phyloP scores from a whole-genome alignment of 2,329 filamentous ascomycete genomes.

The Alternaria gaisen region DNA sequence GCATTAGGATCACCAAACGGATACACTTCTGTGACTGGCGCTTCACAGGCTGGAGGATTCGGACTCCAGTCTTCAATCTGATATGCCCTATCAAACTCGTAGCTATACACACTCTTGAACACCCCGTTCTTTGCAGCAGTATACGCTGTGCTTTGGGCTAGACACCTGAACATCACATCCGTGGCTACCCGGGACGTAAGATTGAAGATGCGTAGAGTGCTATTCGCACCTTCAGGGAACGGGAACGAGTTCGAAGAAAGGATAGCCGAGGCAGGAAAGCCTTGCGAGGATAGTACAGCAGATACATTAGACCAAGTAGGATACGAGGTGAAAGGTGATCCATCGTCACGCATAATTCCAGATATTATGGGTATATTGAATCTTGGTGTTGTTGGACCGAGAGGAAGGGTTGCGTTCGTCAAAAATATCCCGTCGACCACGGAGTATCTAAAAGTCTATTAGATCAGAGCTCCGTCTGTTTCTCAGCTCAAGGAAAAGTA shows the following conservation, averaged over 20 bases:
- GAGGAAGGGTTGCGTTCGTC: background rate
- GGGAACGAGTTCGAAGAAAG: slow-evolving; percentile 27
- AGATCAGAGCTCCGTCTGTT: background rate
- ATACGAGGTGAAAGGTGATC: background rate
- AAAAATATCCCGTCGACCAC: background rate
- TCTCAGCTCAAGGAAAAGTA: background rate
- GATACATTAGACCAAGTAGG: slow-evolving; percentile 23
- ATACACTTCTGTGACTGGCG: slow-evolving; percentile 29
- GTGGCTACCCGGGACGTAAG: slow-evolving; percentile 42
- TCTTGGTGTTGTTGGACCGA: background rate
- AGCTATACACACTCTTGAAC: slow-evolving; percentile 37
- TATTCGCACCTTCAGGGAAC: slow-evolving; percentile 38
- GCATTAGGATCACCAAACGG: slow-evolving; percentile 38
- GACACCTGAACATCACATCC: slow-evolving; percentile 44
- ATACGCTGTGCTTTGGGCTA: slow-evolving; percentile 40
- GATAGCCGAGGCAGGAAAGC: slow-evolving; percentile 23
- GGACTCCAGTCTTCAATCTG: slow-evolving; percentile 39
- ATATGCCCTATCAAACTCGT: slow-evolving; percentile 46
- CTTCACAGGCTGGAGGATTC: slow-evolving; percentile 49
- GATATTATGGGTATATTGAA: background rate
- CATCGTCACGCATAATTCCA: background rate
- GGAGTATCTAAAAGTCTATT: background rate
- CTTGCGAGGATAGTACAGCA: slow-evolving; percentile 27
- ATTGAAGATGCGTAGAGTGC: slow-evolving; percentile 47
- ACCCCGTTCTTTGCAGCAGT: slow-evolving; percentile 31